Evolutionary conservation across 2,329 filamentous ascomycete genomes (phyloP).

Genomic region (Exophiala phaeomuriformis): DNA sequence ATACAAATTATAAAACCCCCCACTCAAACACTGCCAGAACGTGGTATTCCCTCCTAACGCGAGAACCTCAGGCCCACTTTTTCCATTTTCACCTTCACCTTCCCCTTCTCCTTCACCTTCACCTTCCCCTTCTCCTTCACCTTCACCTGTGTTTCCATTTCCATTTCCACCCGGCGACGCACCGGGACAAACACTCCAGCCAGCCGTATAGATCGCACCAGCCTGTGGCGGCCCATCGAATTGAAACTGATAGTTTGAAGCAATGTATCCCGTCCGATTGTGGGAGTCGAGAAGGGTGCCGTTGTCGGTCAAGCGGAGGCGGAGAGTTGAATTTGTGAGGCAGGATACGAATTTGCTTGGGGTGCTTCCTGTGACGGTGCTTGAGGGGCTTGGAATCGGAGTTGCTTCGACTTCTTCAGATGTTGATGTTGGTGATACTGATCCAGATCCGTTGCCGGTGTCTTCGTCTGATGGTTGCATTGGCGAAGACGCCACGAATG

Average conservation of each 20-base stretch:
- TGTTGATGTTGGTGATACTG: not conserved
- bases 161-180: not conserved
- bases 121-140: too few species aligned
- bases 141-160: not conserved
- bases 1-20: conserved; percentile 76
- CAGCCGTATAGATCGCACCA: conserved; percentile 64
- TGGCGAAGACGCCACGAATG: not conserved
- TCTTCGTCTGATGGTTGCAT: not conserved
- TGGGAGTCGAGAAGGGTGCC: conserved; percentile 59
- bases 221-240: conserved; percentile 65
- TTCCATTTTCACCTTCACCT: too few species aligned
- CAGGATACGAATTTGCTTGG: conserved; percentile 13
- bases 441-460: not conserved
- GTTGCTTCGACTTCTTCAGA: not conserved
- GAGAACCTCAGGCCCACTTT: conserved; percentile 52
- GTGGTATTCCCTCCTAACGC: conserved; percentile 59
- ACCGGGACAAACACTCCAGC: conserved; percentile 59
- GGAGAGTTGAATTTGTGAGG: conserved; percentile 15
- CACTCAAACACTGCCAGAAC: conserved; percentile 69
- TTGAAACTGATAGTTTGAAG: conserved; percentile 72
- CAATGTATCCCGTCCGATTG: conserved; percentile 68
- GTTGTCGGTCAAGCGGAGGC: conserved; percentile 52
- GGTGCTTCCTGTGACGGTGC: not conserved
- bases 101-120: too few species aligned
- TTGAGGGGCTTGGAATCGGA: not conserved